Evolutionary conservation across 495 filamentous ascomycete species (phyloP), one percentile per base, ranked within the genome.

Genomic region (Chaetomium fimeti): DNA sequence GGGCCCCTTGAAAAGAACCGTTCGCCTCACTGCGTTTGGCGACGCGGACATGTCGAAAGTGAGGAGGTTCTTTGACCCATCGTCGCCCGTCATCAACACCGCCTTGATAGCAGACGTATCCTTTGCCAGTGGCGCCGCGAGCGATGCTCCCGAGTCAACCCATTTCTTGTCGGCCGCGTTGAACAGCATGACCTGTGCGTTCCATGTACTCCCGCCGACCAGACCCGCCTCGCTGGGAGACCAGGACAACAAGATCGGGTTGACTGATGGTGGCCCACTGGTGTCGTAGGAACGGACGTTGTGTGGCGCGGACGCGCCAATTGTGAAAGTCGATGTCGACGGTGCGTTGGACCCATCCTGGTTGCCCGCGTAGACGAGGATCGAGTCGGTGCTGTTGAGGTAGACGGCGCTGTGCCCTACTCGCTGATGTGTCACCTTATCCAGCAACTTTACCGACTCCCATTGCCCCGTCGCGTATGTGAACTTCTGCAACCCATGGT

Each of bases 11-110:
- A 79, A 65, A 16, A 96, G 69, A 9, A 87, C 82, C 6, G 85
- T 81, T 57, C 87, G 85, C 22, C 84, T 83, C 49, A 97, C 89
- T 11, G 78, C 71, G 72, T 96, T 94, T n/a, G 95, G 93, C 3
- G 85, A 87, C 13, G 79, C 79, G 15, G 78, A 83, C 82, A 93
- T 85, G 70, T 97, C 86, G 72, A 92, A 98, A 1, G 84, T 84
- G 66, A 92, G 84, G 15, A 98, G 78, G n/a, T 91, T 81, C 72
- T 92, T 94, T 75, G 89, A 92, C 5, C 87, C 91, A 70, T 96
- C 90, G 47, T 87, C 84, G 9, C 86, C 88, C 57, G 79, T 77
- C 22, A 96, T 73, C 16, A 97, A 73, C 7, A 84, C 80, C 20
- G 82, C 85, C 68, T 86, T 83, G n/a, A 84, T 74, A 0, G 66